Evolutionary conservation across 805 yeast genomes (phyloP).

Genomic region (Cyberlindnera subsufficiens): DNA sequence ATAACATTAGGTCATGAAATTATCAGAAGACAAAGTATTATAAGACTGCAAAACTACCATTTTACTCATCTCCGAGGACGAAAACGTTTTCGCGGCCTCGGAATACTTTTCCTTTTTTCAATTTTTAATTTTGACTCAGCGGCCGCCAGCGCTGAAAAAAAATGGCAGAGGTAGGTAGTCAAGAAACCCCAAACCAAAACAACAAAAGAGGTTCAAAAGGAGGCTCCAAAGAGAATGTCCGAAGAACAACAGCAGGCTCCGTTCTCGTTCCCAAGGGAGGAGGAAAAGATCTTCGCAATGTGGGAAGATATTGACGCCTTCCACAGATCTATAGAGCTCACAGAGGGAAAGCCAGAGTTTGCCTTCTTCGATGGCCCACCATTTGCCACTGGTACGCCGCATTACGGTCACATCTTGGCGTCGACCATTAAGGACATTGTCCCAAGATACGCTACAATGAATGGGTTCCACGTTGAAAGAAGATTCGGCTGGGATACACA

Average conservation of each 20-base stretch:
- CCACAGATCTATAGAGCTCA: slow-evolving; percentile 74
- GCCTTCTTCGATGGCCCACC: slow-evolving; percentile 99
- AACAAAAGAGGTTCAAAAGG: too few relatives aligned
- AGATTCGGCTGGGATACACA: slow-evolving; percentile 99
- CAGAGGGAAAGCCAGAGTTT: slow-evolving; percentile 81
- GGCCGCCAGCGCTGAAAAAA: too few relatives aligned
- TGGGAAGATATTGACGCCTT: slow-evolving; percentile 97
- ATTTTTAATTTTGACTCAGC: too few relatives aligned
- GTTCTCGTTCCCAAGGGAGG: slow-evolving; percentile 84
- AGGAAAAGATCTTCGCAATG: slow-evolving; percentile 67
- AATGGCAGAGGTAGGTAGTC: too few relatives aligned
- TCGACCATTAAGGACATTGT: slow-evolving; percentile 97
- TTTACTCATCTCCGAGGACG: too few relatives aligned
- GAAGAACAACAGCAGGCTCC: slow-evolving; percentile 26
- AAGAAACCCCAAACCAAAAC: too few relatives aligned
- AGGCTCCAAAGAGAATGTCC: slow-evolving; percentile 23
- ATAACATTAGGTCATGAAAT: not conserved
- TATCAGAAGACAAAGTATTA: not conserved
- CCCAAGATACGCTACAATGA: slow-evolving; percentile 97
- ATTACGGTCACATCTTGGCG: slow-evolving; percentile 95
- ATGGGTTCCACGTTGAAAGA: slow-evolving; percentile 92
- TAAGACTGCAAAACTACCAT: too few relatives aligned
- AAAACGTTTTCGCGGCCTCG: too few relatives aligned
- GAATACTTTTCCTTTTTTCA: too few relatives aligned
- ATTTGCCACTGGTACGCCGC: slow-evolving; percentile 99